Conservation (phyloP, 1,284 basidiomycete genomes). For the Athelia psychrophila region DNA sequence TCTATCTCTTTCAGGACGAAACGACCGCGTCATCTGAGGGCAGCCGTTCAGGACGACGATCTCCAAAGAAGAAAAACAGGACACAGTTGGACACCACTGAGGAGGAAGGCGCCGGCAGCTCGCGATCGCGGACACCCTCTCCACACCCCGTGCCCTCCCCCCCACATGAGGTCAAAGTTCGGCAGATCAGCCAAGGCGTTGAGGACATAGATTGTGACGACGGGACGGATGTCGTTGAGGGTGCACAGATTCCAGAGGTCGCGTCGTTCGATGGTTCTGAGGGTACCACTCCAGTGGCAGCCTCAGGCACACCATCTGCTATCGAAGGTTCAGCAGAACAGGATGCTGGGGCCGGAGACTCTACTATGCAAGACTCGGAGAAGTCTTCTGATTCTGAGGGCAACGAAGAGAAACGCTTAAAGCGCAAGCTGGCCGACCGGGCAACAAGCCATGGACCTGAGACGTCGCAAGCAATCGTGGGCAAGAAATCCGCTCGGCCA, state of each 20-base stretch:
- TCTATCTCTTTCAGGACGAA: constrained; percentile 8
- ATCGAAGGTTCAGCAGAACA: not conserved
- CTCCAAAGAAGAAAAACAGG: constrained; percentile 78
- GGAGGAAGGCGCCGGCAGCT: constrained; percentile 51
- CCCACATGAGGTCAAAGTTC: constrained; percentile 67
- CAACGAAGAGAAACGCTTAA: constrained; percentile 56
- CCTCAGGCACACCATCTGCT: not conserved
- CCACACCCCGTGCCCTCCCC: constrained; percentile 54
- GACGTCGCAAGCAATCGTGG: constrained; percentile 6
- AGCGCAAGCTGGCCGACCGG: constrained; percentile 56
- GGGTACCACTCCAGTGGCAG: not conserved
- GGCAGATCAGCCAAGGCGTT: constrained; percentile 74
- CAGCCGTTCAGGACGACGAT: constrained; percentile 45
- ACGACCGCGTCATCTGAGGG: constrained; percentile 5
- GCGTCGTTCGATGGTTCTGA: no score
- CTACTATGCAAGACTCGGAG: constrained; percentile 11
- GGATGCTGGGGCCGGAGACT: not conserved
- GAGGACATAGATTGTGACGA: constrained; percentile 50
- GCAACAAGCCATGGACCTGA: constrained; percentile 35
- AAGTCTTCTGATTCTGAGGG: constrained; percentile 33
- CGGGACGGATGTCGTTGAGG: no score
- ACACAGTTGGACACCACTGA: constrained; percentile 54
- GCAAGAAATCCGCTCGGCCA: constrained; percentile 25
- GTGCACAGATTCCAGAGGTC: no score
- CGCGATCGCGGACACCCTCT: constrained; percentile 39